Base-by-base conservation (phyloP, 768 basidiomycete genomes). In the Phanerochaete sordida region DNA sequence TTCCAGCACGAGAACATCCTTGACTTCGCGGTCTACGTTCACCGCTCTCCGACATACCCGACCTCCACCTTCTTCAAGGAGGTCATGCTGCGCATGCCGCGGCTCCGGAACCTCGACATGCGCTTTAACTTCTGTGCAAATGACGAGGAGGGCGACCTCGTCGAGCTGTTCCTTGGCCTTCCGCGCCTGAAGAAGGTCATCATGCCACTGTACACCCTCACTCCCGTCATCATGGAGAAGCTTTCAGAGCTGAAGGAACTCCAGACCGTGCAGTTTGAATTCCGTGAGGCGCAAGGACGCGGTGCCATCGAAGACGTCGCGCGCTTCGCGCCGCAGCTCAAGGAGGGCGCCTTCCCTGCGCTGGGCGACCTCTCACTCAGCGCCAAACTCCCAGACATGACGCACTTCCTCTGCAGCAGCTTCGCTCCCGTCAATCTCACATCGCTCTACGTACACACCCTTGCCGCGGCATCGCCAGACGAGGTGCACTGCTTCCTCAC, bases 1-100 rank as follows among this genome's bases (percentile, higher is more conserved):
- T 87, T 88, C 70, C 84, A 88, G 78, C 83, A 85, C 65, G 69
- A 72, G 33, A 77, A 76, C 49, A 72, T 88, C 59, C 82, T 74
- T 61, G 60, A 72, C 43, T 73, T 79, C 54, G 50, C 64, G 35
- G 65, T 69, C n/a, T 46, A 15, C n/a, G 61, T 74, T 12, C 58
- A 59, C 46, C 71, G 72, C 35, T 71, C 78, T 30, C 69, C 74
- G 59, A 70, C 76, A 61, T 52, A 71, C 67, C 35, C 72, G 63
- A 19, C 68, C 56, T 23, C 62, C 65, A 30, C 56, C 46, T 70
- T 74, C 56, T 77, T 76, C 49, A 64, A 73, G 45, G 76, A 79
- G 49, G 63, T 86, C 12, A 72, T 73, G 3, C 69, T 77, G 3
- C 77, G 85, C 1, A 82, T 84, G 72, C 84, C 86, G 0, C 70